Conservation (phyloP, 805 yeast species). For the Yarrowia sp. region DNA sequence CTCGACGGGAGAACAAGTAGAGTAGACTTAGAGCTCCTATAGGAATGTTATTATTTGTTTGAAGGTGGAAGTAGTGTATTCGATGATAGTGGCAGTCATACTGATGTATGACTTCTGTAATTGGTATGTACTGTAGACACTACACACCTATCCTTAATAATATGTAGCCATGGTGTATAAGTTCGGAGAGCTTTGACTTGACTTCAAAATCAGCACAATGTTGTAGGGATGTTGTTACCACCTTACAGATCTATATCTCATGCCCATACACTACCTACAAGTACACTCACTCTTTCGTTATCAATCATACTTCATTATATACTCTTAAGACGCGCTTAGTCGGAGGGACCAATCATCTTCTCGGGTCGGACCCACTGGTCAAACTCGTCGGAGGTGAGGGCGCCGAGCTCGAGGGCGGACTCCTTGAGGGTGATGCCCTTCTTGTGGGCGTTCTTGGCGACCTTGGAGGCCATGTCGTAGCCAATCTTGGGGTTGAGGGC, state of each 20-base stretch:
- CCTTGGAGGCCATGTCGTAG: conserved; percentile 95
- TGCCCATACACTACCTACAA: too few relatives aligned
- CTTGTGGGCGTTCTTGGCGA: conserved; percentile 98
- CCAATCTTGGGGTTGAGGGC: conserved; percentile 99
- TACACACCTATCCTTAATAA: too few relatives aligned
- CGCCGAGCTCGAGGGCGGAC: conserved; percentile 90
- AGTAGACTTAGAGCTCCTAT: neutral
- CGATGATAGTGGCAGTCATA: too few relatives aligned
- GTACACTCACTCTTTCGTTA: neutral
- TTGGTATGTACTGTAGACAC: too few relatives aligned
- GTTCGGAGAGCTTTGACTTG: too few relatives aligned
- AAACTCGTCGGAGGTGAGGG: conserved; percentile 82
- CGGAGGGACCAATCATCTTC: conserved; percentile 92
- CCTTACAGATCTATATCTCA: too few relatives aligned
- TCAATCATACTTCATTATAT: conserved; percentile 24
- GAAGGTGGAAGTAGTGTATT: too few relatives aligned
- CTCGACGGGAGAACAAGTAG: neutral
- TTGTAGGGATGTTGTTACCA: too few relatives aligned
- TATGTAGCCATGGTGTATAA: too few relatives aligned
- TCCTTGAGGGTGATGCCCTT: conserved; percentile 95
- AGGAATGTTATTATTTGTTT: neutral
- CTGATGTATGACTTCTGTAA: too few relatives aligned
- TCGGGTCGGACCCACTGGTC: conserved; percentile 98
- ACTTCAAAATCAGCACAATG: too few relatives aligned
- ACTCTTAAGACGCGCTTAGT: conserved; percentile 40